A percentile compares a stretch with the other conserved stretches of the same genome.
Evolutionary conservation across 768 basidiomycete genomes (phyloP).

Genomic region (Hericium erinaceus): DNA sequence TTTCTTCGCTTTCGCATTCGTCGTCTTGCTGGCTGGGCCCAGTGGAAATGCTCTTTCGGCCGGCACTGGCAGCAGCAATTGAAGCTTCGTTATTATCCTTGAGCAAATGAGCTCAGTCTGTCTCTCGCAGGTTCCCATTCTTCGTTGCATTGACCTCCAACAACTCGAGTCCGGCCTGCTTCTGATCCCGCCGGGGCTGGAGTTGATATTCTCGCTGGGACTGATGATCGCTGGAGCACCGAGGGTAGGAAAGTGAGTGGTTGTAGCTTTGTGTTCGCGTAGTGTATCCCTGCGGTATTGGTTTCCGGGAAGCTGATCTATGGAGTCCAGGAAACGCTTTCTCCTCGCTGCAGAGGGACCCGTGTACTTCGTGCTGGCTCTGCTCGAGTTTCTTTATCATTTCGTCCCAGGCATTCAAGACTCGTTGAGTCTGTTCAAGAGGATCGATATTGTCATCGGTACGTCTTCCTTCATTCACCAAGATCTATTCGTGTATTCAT

Average conservation of each 20-base stretch:
- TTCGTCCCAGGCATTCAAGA: slow-evolving; percentile 41
- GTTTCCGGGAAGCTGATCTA: neutral
- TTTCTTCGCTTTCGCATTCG: slow-evolving; percentile 16
- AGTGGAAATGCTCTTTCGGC: slow-evolving; percentile 27
- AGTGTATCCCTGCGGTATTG: neutral
- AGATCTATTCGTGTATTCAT: no score
- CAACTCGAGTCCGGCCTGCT: slow-evolving; percentile 37
- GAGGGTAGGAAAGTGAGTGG: slow-evolving; percentile 39
- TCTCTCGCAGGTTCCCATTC: slow-evolving; percentile 58
- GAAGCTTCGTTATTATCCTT: slow-evolving; percentile 13
- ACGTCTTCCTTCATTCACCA: no score
- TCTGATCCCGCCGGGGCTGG: slow-evolving; percentile 55
- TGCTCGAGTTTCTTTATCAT: slow-evolving; percentile 55
- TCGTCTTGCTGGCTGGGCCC: slow-evolving; percentile 18
- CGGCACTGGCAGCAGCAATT: slow-evolving; percentile 7
- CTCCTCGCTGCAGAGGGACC: slow-evolving; percentile 56
- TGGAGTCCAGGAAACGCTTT: slow-evolving; percentile 37
- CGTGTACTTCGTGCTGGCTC: slow-evolving; percentile 46
- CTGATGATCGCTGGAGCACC: slow-evolving; percentile 38
- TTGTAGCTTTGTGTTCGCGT: slow-evolving; percentile 6
- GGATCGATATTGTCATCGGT: slow-evolving; percentile 57
- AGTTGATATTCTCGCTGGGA: slow-evolving; percentile 48
- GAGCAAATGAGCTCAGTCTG: slow-evolving; percentile 31
- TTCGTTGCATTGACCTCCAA: slow-evolving; percentile 57
- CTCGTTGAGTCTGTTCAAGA: slow-evolving; percentile 36